Conservation (phyloP, 768 basidiomycete genomes). For the Zangia roseola region DNA sequence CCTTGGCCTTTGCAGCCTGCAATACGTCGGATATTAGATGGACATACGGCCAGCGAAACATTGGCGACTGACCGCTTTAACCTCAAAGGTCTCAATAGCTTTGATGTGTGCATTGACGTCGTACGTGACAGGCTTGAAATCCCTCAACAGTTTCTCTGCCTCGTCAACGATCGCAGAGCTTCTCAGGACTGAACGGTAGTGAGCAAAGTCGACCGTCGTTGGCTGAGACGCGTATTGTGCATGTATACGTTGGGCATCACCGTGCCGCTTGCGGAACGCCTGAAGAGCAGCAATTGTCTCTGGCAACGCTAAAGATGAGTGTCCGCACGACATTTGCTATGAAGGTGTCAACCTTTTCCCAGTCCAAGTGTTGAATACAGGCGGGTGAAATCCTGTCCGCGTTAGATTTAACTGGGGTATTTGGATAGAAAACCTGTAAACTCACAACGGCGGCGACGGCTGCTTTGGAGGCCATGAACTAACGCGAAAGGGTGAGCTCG, state of each 20-base stretch:
- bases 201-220: slow-evolving; percentile 83
- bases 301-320: slow-evolving; percentile 30
- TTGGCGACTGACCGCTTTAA: slow-evolving; percentile 76
- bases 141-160: slow-evolving; percentile 83
- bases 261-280: slow-evolving; percentile 95
- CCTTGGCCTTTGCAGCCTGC: slow-evolving; percentile 85
- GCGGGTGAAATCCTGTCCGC: slow-evolving; percentile 73
- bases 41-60: not conserved
- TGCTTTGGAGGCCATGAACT: slow-evolving; percentile 69
- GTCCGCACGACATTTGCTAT: not conserved
- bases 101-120: slow-evolving; percentile 88
- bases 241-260: slow-evolving; percentile 78
- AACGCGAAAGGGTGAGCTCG: not conserved
- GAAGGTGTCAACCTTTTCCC: slow-evolving; percentile 64
- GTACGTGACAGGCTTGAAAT: slow-evolving; percentile 94
- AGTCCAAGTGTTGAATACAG: slow-evolving; percentile 80
- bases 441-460: slow-evolving; percentile 65
- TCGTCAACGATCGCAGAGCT: slow-evolving; percentile 91
- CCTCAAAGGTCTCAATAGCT: slow-evolving; percentile 95
- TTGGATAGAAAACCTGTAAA: not conserved
- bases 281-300: slow-evolving; percentile 90
- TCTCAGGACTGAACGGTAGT: slow-evolving; percentile 91
- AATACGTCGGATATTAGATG: not conserved
- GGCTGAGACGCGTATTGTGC: slow-evolving; percentile 64
- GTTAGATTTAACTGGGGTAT: slow-evolving; percentile 3